phyloP scores from a whole-genome alignment of 306 rosid genomes.

The Glycine latifolia region DNA sequence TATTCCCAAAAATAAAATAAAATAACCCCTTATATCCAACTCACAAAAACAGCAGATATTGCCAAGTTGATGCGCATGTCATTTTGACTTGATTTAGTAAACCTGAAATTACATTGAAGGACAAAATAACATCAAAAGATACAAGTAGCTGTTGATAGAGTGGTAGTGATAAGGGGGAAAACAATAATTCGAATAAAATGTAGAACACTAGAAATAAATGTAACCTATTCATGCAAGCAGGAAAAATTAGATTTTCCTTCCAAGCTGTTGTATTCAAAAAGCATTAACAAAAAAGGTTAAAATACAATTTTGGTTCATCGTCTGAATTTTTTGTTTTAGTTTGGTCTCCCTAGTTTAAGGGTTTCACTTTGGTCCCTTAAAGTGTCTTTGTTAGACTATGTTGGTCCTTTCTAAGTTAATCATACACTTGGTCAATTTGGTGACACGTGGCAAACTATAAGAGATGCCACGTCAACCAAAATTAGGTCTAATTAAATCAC shows the following conservation, averaged over 20 bases:
- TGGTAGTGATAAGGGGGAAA: slow-evolving; percentile 3
- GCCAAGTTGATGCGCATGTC: slow-evolving; percentile 88
- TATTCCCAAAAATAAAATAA: background rate
- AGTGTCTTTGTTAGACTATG: too few relatives aligned
- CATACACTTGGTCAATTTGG: too few relatives aligned
- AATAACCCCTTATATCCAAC: slow-evolving; percentile 51
- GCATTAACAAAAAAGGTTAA: background rate
- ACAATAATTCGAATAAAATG: slow-evolving; percentile 32
- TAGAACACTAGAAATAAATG: slow-evolving; percentile 30
- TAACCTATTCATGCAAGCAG: slow-evolving; percentile 6
- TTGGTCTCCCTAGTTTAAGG: too few relatives aligned
- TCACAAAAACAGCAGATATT: slow-evolving; percentile 88
- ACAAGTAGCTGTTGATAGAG: slow-evolving; percentile 8
- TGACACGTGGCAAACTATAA: too few relatives aligned
- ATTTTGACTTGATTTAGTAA: slow-evolving; percentile 76
- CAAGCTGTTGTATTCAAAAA: background rate
- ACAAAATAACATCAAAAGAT: slow-evolving; percentile 42
- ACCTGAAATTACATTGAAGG: slow-evolving; percentile 67
- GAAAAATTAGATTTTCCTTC: slow-evolving; percentile 30
- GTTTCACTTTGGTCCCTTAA: too few relatives aligned
- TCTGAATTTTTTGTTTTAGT: too few relatives aligned
- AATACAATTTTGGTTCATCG: too few relatives aligned
- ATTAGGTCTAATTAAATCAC: too few relatives aligned
- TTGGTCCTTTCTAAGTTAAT: too few relatives aligned
- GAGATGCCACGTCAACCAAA: too few relatives aligned